Percentiles rank a stretch among this genome's conserved stretches.
Conservation (phyloP, 148 eudicot genomes). For the Diospyros kaki region DNA sequence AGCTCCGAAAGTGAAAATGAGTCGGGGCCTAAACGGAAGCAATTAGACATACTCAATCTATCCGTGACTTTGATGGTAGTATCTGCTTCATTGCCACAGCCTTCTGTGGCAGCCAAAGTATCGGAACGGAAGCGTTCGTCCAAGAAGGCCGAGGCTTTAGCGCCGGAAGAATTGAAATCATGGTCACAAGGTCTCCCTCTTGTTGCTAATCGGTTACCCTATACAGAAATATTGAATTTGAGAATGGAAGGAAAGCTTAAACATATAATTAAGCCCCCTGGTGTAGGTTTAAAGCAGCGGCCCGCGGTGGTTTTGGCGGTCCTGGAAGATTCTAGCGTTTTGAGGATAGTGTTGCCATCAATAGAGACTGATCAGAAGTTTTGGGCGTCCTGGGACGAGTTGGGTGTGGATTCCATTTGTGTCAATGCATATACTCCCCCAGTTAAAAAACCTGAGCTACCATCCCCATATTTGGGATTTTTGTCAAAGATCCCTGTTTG, state of each 20-base stretch:
- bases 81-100: conserved; percentile 59
- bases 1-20: conserved; percentile 29
- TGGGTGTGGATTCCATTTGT: conserved; percentile 53
- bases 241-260: conserved; percentile 63
- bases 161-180: conserved; percentile 53
- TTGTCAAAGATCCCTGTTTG: conserved; percentile 44
- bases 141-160: conserved; percentile 49
- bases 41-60: conserved; percentile 39
- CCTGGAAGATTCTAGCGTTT: conserved; percentile 76
- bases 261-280: conserved; percentile 63
- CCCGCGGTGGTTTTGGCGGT: conserved; percentile 70
- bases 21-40: conserved; percentile 14
- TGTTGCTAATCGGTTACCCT: conserved; percentile 52
- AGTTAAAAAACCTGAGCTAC: conserved; percentile 68
- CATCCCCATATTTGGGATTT: conserved; percentile 60
- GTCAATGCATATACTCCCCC: conserved; percentile 85
- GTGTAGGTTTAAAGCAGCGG: conserved; percentile 36
- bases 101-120: conserved; percentile 57
- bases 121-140: conserved; percentile 46
- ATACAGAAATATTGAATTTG: conserved; percentile 60
- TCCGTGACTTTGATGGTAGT: conserved; percentile 71
- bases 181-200: conserved; percentile 80
- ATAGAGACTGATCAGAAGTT: conserved; percentile 56
- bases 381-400: conserved; percentile 78
- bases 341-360: conserved; percentile 78